Conservation (phyloP, 1,284 basidiomycete species). For the Moniliophthora roreri region DNA sequence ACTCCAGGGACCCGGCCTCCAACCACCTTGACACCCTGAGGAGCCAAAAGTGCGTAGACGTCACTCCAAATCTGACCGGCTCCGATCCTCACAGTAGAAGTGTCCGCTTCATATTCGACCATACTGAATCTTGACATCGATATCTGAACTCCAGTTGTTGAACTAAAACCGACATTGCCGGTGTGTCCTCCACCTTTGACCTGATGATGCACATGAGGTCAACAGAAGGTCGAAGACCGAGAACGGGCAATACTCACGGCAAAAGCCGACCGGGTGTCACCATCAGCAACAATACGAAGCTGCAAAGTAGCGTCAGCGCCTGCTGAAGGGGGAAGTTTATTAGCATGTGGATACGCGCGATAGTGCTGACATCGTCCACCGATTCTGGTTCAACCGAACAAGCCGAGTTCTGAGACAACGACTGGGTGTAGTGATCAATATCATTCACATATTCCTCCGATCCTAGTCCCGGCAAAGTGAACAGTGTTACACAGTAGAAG, state of each 20-base stretch:
- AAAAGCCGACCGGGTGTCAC: not conserved
- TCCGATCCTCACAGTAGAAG: constrained; percentile 31
- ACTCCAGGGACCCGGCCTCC: constrained; percentile 36
- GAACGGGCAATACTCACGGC: not conserved
- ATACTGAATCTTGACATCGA: constrained; percentile 34
- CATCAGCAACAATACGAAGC: not conserved
- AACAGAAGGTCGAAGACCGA: not conserved
- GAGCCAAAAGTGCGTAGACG: constrained; percentile 34
- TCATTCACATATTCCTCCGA: not conserved
- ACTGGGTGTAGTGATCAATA: not conserved
- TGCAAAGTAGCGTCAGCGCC: not conserved
- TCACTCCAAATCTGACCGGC: constrained; percentile 41
- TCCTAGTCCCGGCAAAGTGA: no score
- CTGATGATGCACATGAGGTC: constrained; percentile 21
- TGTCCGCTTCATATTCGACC: constrained; percentile 23
- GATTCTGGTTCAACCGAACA: not conserved
- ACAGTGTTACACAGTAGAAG: no score
- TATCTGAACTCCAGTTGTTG: constrained; percentile 40
- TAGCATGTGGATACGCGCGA: not conserved
- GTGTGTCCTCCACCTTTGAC: constrained; percentile 37
- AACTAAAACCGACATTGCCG: constrained; percentile 30
- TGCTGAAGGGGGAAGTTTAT: not conserved
- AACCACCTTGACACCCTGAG: constrained; percentile 32
- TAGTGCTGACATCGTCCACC: not conserved
- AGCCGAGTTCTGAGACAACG: not conserved